phyloP scores from a whole-genome alignment of 2,329 filamentous ascomycete genomes.

The Monosporascus sp. region DNA sequence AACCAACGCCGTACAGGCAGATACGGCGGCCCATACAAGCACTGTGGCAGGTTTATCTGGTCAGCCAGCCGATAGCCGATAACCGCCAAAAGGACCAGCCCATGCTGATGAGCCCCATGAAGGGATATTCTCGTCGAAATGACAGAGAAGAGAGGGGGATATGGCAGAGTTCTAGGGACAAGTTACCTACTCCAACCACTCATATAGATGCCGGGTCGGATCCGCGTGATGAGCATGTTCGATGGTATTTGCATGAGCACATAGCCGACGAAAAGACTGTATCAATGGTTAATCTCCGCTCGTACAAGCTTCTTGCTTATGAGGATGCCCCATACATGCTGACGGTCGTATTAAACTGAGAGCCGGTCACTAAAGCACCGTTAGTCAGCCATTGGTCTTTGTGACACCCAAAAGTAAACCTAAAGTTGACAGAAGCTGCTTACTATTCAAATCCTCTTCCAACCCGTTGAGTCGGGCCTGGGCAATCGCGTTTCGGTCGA shows the following conservation, averaged over 20 bases:
- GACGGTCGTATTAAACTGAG: constrained; percentile 29
- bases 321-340: constrained; percentile 24
- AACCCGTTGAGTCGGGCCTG: constrained; percentile 34
- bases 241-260: constrained; percentile 31
- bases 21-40: constrained; percentile 21
- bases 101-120: too few species aligned
- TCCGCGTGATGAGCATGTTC: constrained; percentile 36
- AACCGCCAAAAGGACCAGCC: too few species aligned
- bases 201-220: constrained; percentile 36
- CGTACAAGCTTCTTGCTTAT: constrained; percentile 1
- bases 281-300: not conserved
- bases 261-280: constrained; percentile 21
- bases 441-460: constrained; percentile 11
- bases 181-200: constrained; percentile 16
- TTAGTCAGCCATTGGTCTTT: not conserved
- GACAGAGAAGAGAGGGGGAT: too few species aligned
- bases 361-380: constrained; percentile 16
- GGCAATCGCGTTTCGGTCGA: constrained; percentile 39
- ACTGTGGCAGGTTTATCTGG: too few species aligned
- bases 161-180: too few species aligned
- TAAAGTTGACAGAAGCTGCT: too few species aligned
- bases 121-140: too few species aligned
- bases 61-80: too few species aligned
- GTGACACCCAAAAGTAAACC: constrained; percentile 9
- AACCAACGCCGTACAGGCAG: constrained; percentile 32